Conservation (phyloP, 257 asterid species). For the Solanum acaule region DNA sequence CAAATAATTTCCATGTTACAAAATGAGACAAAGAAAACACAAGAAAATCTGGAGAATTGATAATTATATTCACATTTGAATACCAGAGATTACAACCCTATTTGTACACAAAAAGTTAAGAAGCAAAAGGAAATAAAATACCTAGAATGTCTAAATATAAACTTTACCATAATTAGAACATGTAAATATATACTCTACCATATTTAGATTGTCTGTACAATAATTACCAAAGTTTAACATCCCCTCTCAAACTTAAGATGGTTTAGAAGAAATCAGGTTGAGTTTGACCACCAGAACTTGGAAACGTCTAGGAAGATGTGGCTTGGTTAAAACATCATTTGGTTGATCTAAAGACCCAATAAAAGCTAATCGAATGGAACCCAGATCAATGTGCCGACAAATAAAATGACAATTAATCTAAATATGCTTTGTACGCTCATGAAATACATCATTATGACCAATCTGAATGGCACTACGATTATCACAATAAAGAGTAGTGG, state of each 20-base stretch:
- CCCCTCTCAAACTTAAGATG: not conserved
- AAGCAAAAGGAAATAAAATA: not conserved
- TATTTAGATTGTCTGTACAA: not conserved
- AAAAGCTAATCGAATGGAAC: not conserved
- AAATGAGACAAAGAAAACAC: too few species aligned
- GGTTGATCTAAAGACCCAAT: not conserved
- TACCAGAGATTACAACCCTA: not conserved
- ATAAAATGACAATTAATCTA: not conserved
- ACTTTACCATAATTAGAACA: too few species aligned
- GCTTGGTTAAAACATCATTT: not conserved
- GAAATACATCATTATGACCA: not conserved
- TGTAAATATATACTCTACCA: not conserved
- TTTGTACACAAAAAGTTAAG: not conserved
- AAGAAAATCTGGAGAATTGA: too few species aligned
- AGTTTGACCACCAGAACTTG: not conserved
- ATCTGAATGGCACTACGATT: not conserved
- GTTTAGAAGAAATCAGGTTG: not conserved
- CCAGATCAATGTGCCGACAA: not conserved
- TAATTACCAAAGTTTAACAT: not conserved
- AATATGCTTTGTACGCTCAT: not conserved
- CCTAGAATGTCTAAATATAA: not conserved
- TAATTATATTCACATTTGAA: not conserved
- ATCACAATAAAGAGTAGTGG: not conserved
- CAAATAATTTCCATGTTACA: too few species aligned
- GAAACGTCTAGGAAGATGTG: not conserved